These are phyloP conservation scores for Colletotrichum sp. DNA, from an alignment of 2,329 filamentous ascomycete genomes.

Conservation along the genomic window DNA sequence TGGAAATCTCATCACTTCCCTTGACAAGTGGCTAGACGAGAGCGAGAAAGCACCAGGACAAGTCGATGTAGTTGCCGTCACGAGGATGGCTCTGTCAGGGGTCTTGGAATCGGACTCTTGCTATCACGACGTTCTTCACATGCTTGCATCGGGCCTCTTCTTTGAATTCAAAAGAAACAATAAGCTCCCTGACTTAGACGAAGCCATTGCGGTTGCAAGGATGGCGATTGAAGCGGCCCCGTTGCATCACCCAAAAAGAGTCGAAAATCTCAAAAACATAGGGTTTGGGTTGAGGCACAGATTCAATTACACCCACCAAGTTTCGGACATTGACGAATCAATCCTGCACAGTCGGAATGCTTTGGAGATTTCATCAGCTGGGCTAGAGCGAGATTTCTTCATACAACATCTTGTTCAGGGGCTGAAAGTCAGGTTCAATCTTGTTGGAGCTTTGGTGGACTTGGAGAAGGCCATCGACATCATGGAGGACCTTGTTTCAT, in stretches of 20 bases:
- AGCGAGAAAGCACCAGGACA: not conserved
- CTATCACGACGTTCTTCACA: not conserved
- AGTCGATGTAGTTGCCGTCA: not conserved
- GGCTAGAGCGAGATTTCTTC: accelerated
- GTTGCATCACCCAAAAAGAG: accelerated
- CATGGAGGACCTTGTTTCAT: not conserved
- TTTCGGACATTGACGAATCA: not conserved
- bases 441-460: not conserved
- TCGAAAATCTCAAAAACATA: not conserved
- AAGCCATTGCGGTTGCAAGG: not conserved
- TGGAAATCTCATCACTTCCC: not conserved
- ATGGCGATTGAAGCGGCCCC: not conserved
- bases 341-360: accelerated
- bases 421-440: not conserved
- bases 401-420: not conserved
- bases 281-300: not conserved
- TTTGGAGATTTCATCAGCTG: accelerated
- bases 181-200: not conserved
- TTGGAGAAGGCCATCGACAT: not conserved
- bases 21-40: not conserved
- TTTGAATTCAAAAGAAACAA: not conserved
- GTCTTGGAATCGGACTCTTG: not conserved
- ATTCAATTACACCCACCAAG: accelerated
- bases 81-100: not conserved
- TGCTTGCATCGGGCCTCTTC: accelerated